A percentile compares a stretch with the other conserved stretches of the same genome.
Conservation (phyloP, 257 asterid genomes). For the Solanum etuberosum region DNA sequence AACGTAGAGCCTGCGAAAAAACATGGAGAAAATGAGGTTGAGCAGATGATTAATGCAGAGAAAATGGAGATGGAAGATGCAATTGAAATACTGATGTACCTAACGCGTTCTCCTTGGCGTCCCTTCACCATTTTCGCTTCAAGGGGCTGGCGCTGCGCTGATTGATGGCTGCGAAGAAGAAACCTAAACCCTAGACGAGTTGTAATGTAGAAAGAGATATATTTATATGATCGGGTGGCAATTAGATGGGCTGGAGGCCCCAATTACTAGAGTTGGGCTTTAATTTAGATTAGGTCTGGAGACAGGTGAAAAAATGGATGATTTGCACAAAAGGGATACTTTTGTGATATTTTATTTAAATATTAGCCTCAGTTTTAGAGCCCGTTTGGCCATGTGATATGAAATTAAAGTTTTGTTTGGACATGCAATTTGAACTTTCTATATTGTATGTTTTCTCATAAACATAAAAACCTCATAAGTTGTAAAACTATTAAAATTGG, state of each 20-base stretch:
- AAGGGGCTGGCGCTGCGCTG: not conserved
- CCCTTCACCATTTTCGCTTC: constrained; percentile 39
- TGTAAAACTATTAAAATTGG: no score
- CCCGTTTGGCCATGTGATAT: not conserved
- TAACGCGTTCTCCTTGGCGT: constrained; percentile 52
- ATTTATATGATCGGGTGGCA: not conserved
- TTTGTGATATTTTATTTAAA: not conserved
- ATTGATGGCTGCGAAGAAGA: not conserved
- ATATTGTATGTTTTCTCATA: no score
- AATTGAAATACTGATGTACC: constrained; percentile 7
- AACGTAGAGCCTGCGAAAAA: constrained; percentile 27
- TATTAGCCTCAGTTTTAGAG: not conserved
- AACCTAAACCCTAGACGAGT: constrained; percentile 6
- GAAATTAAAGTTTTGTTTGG: not conserved
- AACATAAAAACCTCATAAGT: no score
- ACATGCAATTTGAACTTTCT: no score
- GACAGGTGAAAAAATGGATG: not conserved
- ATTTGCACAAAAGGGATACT: not conserved
- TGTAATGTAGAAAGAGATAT: not conserved
- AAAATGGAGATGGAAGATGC: not conserved
- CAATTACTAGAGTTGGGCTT: not conserved
- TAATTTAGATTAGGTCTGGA: not conserved
- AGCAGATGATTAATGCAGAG: not conserved
- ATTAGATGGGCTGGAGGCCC: not conserved
- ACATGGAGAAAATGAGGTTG: not conserved